phyloP scores from a whole-genome alignment of 805 yeast species.

The Schwanniomyces pseudopolymorphus region DNA sequence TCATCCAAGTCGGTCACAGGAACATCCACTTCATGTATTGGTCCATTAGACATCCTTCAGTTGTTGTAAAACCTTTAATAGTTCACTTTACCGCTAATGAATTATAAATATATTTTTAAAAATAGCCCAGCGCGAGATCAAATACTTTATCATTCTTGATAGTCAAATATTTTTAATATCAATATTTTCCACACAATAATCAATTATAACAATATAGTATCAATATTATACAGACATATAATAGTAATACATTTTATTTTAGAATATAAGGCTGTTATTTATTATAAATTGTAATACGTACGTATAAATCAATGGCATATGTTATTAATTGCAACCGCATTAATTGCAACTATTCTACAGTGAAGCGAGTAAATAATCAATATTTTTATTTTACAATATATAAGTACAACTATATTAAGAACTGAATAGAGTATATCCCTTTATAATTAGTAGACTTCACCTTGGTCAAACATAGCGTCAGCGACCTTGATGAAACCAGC shows the following conservation, averaged over 20 bases:
- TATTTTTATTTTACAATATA: background rate
- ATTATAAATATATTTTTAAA: background rate
- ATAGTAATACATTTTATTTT: too few relatives aligned
- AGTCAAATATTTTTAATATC: too few relatives aligned
- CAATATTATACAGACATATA: too few relatives aligned
- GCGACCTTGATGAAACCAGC: slow-evolving; percentile 99
- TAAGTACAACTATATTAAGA: slow-evolving; percentile 1
- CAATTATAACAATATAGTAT: too few relatives aligned
- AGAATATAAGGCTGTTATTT: too few relatives aligned
- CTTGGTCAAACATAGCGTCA: slow-evolving; percentile 96
- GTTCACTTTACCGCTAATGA: background rate
- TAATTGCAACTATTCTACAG: too few relatives aligned
- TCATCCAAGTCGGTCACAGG: slow-evolving; percentile 59
- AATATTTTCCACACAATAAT: too few relatives aligned
- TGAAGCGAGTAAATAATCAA: slow-evolving; percentile 1
- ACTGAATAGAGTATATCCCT: background rate
- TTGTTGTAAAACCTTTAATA: background rate
- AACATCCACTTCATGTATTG: slow-evolving; percentile 45
- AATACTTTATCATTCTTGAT: too few relatives aligned
- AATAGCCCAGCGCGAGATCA: background rate
- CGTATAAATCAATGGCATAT: too few relatives aligned
- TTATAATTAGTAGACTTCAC: slow-evolving; percentile 58
- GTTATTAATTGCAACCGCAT: too few relatives aligned
- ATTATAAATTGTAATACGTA: too few relatives aligned
- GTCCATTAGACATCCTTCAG: slow-evolving; percentile 16